Evolutionary conservation across 1,284 basidiomycete species (phyloP).

Genomic region (Cryptococcus sp.): DNA sequence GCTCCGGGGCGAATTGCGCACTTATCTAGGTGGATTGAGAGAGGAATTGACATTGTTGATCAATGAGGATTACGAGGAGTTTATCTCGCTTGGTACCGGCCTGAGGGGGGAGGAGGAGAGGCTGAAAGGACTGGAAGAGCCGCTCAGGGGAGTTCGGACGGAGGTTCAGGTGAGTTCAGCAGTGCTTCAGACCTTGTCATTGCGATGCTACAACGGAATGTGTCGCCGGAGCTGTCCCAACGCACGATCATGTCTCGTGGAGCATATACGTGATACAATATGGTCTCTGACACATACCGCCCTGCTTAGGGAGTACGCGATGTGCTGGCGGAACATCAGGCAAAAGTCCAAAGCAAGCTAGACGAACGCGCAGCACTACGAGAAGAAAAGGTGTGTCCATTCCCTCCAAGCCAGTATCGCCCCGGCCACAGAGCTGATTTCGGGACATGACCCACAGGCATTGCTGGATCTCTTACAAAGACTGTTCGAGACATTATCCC

Average conservation of each 20-base stretch:
- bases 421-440: neutral
- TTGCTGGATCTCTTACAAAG: conserved; percentile 80
- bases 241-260: neutral
- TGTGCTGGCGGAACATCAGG: conserved; percentile 59
- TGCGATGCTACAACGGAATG: neutral
- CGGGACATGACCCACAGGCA: conserved; percentile 57
- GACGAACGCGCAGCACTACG: conserved; percentile 70
- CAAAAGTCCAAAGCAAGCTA: conserved; percentile 73
- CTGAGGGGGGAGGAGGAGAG: conserved; percentile 77
- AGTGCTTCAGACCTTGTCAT: neutral
- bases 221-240: no score
- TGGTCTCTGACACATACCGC: neutral
- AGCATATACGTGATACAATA: neutral
- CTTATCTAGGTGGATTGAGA: conserved; percentile 79
- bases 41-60: conserved; percentile 93
- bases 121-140: conserved; percentile 66
- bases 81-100: conserved; percentile 91
- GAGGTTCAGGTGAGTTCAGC: conserved; percentile 67
- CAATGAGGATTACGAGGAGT: conserved; percentile 96
- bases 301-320: conserved; percentile 39
- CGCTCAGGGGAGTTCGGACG: conserved; percentile 64
- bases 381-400: conserved; percentile 70
- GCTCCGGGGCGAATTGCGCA: conserved; percentile 79
- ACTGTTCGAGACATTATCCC: conserved; percentile 79
- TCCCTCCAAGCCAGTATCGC: neutral